Evolutionary conservation across 495 filamentous ascomycete species (phyloP), one percentile per base, ranked within the genome.

Genomic region (Xylaria curta): DNA sequence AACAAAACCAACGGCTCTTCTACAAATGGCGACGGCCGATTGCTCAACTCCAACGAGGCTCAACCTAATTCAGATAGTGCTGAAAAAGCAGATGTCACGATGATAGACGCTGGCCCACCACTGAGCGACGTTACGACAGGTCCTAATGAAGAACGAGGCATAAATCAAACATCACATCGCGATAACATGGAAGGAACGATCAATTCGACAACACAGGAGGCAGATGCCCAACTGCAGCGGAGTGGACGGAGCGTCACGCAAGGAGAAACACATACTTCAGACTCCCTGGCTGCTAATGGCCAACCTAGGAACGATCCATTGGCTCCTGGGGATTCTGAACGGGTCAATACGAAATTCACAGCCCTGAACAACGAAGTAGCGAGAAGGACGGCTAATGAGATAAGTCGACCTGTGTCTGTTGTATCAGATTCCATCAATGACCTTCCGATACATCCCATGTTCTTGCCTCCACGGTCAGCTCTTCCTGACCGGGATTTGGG

Each of bases 401-500:
- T 58, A 26, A 83, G 82, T 68, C 73, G 80, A 51, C 80, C 75
- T 60, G 75, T 74, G 68, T 85, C 87, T 26, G 78, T 86, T 58
- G 81, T 84, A 54, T 86, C 76, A 73, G 83, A 86, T 60, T 82
- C 84, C 28, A 82, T 80, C 74, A 80, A 87, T 72, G 76, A 86
- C 76, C 71, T 85, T 73, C 79, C 87, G 76, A 90, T 97, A 33
- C 93, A 98, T 74, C 94, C 96, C 3, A 88, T 97, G 70, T 99
- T 95, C 83, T 82, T 92, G n/a, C 85, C 91, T 4, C 92, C 95
- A 0, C 80, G 85, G n/a, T 79, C 85, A 47, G 88, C 90, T 61
- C 87, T 85, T n/a, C 90, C 93, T 1, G 93, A 97, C 77, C 84
- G 89, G 46, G 91, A 97, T 77, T 87, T 94, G 44, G 93, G 93